Percentiles rank a stretch among this genome's conserved stretches.
phyloP scores from a whole-genome alignment of 768 basidiomycete genomes.

The Pleurotus salmoneostramineus region DNA sequence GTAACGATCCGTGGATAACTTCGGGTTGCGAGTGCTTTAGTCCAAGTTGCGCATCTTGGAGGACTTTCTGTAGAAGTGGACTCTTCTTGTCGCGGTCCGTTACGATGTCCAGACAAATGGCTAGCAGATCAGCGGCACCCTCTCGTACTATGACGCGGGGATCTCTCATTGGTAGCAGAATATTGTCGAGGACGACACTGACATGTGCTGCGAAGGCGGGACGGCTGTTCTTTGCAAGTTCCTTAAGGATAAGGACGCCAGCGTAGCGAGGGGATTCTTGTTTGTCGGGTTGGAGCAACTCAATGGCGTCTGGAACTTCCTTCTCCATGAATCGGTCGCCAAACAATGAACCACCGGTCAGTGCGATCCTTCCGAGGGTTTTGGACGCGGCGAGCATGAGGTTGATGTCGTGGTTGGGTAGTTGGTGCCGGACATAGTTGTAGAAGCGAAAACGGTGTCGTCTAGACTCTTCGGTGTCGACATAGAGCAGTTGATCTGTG shows the following conservation, averaged over 20 bases:
- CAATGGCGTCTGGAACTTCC: constrained; percentile 83
- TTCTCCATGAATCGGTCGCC: constrained; percentile 88
- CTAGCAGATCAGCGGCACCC: constrained; percentile 90
- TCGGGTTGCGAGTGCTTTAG: constrained; percentile 80
- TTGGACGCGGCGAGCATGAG: constrained; percentile 96
- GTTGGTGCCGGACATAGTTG: constrained; percentile 90
- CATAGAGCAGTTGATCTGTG: constrained; percentile 69
- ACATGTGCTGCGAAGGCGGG: constrained; percentile 88
- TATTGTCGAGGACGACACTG: constrained; percentile 84
- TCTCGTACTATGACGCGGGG: constrained; percentile 87
- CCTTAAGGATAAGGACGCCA: constrained; percentile 91
- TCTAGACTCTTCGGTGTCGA: constrained; percentile 77
- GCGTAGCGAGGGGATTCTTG: constrained; percentile 87
- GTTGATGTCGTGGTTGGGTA: constrained; percentile 86
- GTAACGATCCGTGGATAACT: constrained; percentile 86
- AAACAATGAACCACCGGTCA: constrained; percentile 77
- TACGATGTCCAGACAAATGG: constrained; percentile 88
- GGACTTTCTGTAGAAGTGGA: constrained; percentile 73
- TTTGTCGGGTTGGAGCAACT: constrained; percentile 69
- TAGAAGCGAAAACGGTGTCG: constrained; percentile 82
- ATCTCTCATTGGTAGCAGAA: constrained; percentile 87
- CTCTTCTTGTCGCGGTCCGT: constrained; percentile 65
- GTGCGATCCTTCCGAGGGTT: constrained; percentile 82
- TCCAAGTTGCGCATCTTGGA: constrained; percentile 83
- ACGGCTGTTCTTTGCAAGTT: constrained; percentile 86